Evolutionary conservation across 345 rosid species (phyloP).

Genomic region (Salix exigua): DNA sequence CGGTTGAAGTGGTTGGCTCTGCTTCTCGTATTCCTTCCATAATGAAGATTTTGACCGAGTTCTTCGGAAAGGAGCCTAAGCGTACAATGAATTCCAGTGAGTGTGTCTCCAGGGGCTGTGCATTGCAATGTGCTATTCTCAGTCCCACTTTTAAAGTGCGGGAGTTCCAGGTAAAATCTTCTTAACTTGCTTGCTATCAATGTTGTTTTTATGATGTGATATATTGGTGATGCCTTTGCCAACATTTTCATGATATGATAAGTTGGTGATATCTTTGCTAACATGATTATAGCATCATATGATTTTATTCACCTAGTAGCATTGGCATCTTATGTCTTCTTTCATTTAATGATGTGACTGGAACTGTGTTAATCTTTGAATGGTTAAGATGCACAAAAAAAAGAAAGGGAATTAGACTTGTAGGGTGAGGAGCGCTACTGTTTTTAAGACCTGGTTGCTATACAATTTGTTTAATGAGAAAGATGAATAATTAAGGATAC

Average conservation of each 20-base stretch:
- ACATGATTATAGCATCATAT: not conserved
- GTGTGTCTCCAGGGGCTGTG: slow-evolving; percentile 87
- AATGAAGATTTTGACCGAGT: slow-evolving; percentile 70
- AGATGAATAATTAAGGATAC: not conserved
- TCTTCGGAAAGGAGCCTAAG: slow-evolving; percentile 97
- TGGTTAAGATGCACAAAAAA: not conserved
- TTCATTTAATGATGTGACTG: not conserved
- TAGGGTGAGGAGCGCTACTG: not conserved
- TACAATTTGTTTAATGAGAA: not conserved
- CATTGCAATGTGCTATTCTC: slow-evolving; percentile 92
- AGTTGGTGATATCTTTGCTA: too few relatives aligned
- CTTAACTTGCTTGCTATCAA: not conserved
- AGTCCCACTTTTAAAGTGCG: slow-evolving; percentile 97
- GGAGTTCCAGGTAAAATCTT: slow-evolving; percentile 73
- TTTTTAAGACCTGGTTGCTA: not conserved
- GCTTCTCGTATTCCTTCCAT: slow-evolving; percentile 86
- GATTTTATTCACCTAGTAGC: not conserved
- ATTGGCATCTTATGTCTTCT: not conserved
- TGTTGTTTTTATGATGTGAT: not conserved
- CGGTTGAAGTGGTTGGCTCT: slow-evolving; percentile 90
- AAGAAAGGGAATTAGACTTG: not conserved
- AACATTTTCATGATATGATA: not conserved
- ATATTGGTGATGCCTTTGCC: too few relatives aligned
- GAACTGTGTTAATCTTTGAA: not conserved
- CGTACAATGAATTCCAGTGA: slow-evolving; percentile 98